A percentile compares a stretch with the other conserved stretches of the same genome.
Conservation (phyloP, 78 protist species). For the Cyanophora paradoxa region DNA sequence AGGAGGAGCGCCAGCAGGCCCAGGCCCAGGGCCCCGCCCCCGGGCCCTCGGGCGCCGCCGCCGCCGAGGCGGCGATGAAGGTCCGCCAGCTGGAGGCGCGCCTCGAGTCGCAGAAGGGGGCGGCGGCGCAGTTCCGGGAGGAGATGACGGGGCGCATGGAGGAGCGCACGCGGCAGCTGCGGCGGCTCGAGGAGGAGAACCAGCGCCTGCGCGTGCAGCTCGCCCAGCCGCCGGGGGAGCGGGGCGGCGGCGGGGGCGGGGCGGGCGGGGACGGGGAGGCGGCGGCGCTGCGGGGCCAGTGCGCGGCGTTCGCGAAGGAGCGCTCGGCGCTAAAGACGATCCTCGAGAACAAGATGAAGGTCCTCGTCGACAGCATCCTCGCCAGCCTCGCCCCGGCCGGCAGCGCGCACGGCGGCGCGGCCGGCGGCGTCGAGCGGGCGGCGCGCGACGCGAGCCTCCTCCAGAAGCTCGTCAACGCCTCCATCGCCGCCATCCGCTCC, state of each 20-base stretch:
- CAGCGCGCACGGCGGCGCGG: background rate
- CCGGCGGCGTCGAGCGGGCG: background rate
- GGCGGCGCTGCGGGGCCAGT: background rate
- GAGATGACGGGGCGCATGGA: background rate
- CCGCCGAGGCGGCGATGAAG: too few relatives aligned
- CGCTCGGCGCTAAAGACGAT: constrained; percentile 33
- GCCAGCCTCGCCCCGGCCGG: background rate
- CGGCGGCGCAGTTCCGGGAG: too few relatives aligned
- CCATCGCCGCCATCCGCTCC: constrained; percentile 13
- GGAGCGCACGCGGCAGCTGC: background rate
- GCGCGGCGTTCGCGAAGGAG: constrained; percentile 20
- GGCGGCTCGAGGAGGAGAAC: background rate
- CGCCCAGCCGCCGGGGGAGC: background rate
- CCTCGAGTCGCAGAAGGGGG: too few relatives aligned
- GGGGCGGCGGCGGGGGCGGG: background rate
- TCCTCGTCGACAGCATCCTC: constrained; percentile 9
- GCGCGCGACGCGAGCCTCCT: background rate
- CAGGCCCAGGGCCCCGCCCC: too few relatives aligned
- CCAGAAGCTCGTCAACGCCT: constrained; percentile 22
- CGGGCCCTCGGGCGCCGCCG: too few relatives aligned
- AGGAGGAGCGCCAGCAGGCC: too few relatives aligned
- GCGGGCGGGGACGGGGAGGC: constrained; percentile 2
- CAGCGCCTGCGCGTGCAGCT: background rate
- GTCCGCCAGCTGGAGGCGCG: too few relatives aligned
- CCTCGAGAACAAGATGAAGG: constrained; percentile 26